Percentiles rank a stretch among this genome's conserved stretches.
Evolutionary conservation across 106 monocot genomes (phyloP).

Genomic region (Gastrodia elata): DNA sequence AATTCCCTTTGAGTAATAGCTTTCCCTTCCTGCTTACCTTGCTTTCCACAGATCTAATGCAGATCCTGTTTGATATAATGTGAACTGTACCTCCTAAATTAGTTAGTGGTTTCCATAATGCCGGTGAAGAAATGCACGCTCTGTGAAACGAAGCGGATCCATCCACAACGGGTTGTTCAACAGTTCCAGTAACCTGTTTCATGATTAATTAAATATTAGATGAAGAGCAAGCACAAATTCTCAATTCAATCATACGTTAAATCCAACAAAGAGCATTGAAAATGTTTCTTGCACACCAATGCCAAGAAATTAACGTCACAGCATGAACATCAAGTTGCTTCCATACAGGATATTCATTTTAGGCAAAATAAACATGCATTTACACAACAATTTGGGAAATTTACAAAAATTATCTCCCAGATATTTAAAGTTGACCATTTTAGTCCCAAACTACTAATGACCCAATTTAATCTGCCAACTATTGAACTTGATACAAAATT

Average conservation of each 20-base stretch:
- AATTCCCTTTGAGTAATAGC: slow-evolving; percentile 72
- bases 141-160: slow-evolving; percentile 94
- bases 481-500: no score
- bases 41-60: slow-evolving; percentile 90
- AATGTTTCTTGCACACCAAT: neutral
- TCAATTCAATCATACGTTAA: neutral
- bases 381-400: no score
- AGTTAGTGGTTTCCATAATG: slow-evolving; percentile 73
- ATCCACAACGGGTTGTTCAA: slow-evolving; percentile 88
- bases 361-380: neutral
- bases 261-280: no score
- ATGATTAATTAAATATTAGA: neutral
- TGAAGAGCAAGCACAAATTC: neutral
- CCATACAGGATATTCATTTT: neutral
- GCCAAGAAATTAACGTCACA: neutral
- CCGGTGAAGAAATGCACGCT: slow-evolving; percentile 84
- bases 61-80: slow-evolving; percentile 71
- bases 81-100: slow-evolving; percentile 81
- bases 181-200: slow-evolving; percentile 81
- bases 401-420: no score
- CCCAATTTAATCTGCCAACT: no score
- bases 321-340: neutral
- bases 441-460: no score
- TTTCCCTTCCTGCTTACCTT: slow-evolving; percentile 86
- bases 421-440: no score